A percentile compares a stretch with the other conserved stretches of the same genome.
Conservation (phyloP, 805 yeast genomes). For the Blastobotrys terrestris region DNA sequence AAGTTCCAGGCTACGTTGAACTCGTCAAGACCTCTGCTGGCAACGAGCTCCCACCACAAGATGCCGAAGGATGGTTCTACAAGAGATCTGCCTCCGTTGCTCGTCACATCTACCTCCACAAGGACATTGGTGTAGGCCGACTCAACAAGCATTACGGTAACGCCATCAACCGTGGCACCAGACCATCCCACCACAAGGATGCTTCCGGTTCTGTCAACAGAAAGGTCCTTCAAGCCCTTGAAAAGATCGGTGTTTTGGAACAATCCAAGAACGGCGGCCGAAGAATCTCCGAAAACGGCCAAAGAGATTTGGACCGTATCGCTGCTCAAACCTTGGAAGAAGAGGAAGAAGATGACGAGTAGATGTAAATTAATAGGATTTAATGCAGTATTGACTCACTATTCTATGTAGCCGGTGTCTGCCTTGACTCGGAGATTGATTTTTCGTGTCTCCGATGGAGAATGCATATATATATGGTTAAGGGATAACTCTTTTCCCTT, state of each 20-base stretch:
- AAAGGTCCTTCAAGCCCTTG: slow-evolving; percentile 95
- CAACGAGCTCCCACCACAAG: slow-evolving; percentile 99
- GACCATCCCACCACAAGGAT: slow-evolving; percentile 97
- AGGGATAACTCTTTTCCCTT: no score
- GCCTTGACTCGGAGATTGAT: no score
- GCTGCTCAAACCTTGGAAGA: slow-evolving; percentile 97
- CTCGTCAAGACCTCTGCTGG: slow-evolving; percentile 98
- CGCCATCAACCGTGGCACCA: slow-evolving; percentile 97
- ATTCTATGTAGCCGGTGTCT: neutral
- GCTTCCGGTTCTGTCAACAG: slow-evolving; percentile 99
- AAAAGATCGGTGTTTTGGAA: slow-evolving; percentile 96
- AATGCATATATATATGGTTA: no score
- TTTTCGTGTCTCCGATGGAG: neutral
- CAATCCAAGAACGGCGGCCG: slow-evolving; percentile 98
- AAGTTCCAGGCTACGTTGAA: slow-evolving; percentile 99
- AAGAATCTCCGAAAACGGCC: slow-evolving; percentile 98
- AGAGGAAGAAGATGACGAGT: slow-evolving; percentile 51
- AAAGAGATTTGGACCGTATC: slow-evolving; percentile 99
- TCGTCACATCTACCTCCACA: slow-evolving; percentile 99
- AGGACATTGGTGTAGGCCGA: slow-evolving; percentile 98
- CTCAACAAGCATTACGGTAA: slow-evolving; percentile 99
- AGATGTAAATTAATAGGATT: slow-evolving; percentile 13
- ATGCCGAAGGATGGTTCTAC: slow-evolving; percentile 99
- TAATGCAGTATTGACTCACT: slow-evolving; percentile 4
- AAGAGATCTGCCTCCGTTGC: slow-evolving; percentile 99